A percentile compares a stretch with the other conserved stretches of the same genome.
These are phyloP conservation scores for Cyathus pygmaeus DNA, from an alignment of 1,284 basidiomycete genomes.

Conservation along the genomic window DNA sequence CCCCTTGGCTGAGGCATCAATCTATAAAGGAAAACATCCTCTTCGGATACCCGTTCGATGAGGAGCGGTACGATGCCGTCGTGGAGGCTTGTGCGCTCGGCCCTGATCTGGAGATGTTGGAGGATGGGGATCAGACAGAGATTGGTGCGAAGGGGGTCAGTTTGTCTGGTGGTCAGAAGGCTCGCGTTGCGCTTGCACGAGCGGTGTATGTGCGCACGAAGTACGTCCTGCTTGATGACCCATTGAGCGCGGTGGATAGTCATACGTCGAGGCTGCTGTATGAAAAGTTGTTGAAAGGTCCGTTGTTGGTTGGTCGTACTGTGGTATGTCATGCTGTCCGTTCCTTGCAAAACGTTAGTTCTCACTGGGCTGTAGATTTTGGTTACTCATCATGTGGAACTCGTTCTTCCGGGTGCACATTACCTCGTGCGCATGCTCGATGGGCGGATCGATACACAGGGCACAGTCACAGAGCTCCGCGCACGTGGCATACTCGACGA, in stretches of 20 bases:
- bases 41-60: slow-evolving; percentile 74
- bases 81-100: slow-evolving; percentile 78
- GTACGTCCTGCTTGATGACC: slow-evolving; percentile 79
- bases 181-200: slow-evolving; percentile 74
- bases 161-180: slow-evolving; percentile 74
- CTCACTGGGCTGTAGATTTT: slow-evolving; percentile 51
- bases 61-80: slow-evolving; percentile 71
- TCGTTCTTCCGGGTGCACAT: slow-evolving; percentile 69
- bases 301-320: slow-evolving; percentile 67
- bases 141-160: slow-evolving; percentile 67
- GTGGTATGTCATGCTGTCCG: slow-evolving; percentile 59
- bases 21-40: slow-evolving; percentile 78
- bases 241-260: slow-evolving; percentile 71
- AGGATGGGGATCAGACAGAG: slow-evolving; percentile 76
- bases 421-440: slow-evolving; percentile 76
- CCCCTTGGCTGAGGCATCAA: slow-evolving; percentile 83
- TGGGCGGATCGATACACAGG: slow-evolving; percentile 71
- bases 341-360: background rate
- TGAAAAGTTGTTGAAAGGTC: slow-evolving; percentile 66
- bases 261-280: slow-evolving; percentile 73
- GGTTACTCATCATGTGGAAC: slow-evolving; percentile 76
- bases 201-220: slow-evolving; percentile 75
- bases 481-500: slow-evolving; percentile 63
- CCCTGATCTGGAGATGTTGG: slow-evolving; percentile 77
- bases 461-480: slow-evolving; percentile 64